phyloP scores from a whole-genome alignment of 345 rosid genomes.

The Populus davidiana region DNA sequence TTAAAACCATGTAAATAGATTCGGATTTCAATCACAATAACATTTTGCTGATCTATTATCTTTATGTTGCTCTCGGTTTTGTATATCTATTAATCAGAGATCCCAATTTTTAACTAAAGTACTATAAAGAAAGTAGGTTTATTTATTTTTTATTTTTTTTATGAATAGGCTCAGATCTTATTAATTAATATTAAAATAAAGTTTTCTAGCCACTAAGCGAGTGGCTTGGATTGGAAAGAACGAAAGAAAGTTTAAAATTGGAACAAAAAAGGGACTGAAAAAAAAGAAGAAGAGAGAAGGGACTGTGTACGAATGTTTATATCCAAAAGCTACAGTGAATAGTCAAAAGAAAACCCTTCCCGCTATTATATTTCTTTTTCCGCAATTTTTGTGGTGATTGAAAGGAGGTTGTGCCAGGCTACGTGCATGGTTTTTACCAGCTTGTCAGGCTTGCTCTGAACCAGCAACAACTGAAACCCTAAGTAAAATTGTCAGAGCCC shows the following conservation, averaged over 20 bases:
- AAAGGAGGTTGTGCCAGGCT: neutral
- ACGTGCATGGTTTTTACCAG: slow-evolving; percentile 9
- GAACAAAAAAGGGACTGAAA: neutral
- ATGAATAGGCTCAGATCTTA: too few relatives aligned
- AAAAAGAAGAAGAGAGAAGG: neutral
- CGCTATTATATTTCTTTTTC: neutral
- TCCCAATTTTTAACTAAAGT: neutral
- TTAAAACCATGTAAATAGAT: too few relatives aligned
- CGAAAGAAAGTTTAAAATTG: neutral
- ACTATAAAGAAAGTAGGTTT: too few relatives aligned
- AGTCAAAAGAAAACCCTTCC: neutral
- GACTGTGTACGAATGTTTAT: too few relatives aligned
- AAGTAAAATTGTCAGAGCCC: slow-evolving; percentile 7
- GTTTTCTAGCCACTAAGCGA: too few relatives aligned
- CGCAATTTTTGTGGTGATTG: too few relatives aligned
- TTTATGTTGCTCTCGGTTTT: too few relatives aligned
- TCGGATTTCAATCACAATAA: too few relatives aligned
- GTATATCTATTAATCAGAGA: too few relatives aligned
- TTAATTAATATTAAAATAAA: too few relatives aligned
- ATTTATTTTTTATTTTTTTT: too few relatives aligned
- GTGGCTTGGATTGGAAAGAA: neutral
- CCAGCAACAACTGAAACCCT: slow-evolving; percentile 13
- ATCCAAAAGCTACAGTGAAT: neutral
- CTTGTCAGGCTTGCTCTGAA: neutral
- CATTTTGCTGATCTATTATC: too few relatives aligned